Percentiles rank a stretch among this genome's conserved stretches.
Conservation (phyloP, 139 green algal species). For the Coelastrella sp. region DNA sequence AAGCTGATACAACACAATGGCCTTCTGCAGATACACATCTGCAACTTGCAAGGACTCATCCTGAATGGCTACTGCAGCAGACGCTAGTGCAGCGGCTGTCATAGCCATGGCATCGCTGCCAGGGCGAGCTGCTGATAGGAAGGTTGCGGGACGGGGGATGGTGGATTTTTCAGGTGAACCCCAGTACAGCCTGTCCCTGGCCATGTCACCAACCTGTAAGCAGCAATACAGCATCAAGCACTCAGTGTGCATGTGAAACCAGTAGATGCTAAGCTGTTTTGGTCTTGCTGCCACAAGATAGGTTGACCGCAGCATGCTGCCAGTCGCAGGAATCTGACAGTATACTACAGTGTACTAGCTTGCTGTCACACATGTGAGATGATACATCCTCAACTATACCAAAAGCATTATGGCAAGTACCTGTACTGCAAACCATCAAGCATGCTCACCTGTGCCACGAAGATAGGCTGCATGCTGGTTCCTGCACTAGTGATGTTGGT, state of each 20-base stretch:
- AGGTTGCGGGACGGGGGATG: slow-evolving; percentile 41
- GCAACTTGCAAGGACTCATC: slow-evolving; percentile 49
- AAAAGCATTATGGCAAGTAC: too few relatives aligned
- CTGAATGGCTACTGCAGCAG: slow-evolving; percentile 49
- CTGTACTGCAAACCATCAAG: background rate
- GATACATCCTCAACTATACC: too few relatives aligned
- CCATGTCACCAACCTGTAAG: slow-evolving; percentile 49
- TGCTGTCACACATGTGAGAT: too few relatives aligned
- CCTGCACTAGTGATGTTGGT: slow-evolving; percentile 50
- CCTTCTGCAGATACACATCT: slow-evolving; percentile 55
- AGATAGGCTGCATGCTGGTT: slow-evolving; percentile 44
- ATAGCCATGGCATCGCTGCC: slow-evolving; percentile 47
- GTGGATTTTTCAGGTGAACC: slow-evolving; percentile 36
- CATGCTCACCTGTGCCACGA: slow-evolving; percentile 45
- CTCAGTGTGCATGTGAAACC: too few relatives aligned
- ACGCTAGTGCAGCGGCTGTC: slow-evolving; percentile 36
- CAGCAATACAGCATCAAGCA: background rate
- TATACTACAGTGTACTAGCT: too few relatives aligned
- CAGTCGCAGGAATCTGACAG: too few relatives aligned
- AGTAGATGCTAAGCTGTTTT: too few relatives aligned
- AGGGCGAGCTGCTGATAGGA: slow-evolving; percentile 43
- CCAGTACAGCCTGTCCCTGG: slow-evolving; percentile 46
- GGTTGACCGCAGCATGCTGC: too few relatives aligned
- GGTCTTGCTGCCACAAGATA: too few relatives aligned
- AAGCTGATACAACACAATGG: slow-evolving; percentile 44